These are phyloP conservation scores for Inonotus obliquus DNA, from an alignment of 1,284 basidiomycete species.

Conservation along the genomic window DNA sequence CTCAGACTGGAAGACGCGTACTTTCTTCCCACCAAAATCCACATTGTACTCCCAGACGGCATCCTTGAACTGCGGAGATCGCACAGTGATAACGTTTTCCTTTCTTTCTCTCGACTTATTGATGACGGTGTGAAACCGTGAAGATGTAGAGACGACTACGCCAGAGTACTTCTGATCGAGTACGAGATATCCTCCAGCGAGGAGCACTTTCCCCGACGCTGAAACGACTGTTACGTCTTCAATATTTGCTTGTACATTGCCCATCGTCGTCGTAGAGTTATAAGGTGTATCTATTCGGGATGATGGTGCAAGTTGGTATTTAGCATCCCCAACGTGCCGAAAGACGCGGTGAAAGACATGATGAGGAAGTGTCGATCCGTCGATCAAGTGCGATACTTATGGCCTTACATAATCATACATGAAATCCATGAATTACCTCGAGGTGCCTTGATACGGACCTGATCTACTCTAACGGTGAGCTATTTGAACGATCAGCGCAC, in stretches of 20 bases:
- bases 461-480: too few relatives aligned
- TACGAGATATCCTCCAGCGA: conserved; percentile 93
- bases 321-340: not conserved
- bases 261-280: conserved; percentile 1
- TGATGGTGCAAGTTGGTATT: not conserved
- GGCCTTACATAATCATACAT: too few relatives aligned
- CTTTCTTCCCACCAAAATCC: conserved; percentile 35
- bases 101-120: conserved; percentile 27
- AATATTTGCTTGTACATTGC: not conserved
- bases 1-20: conserved; percentile 41
- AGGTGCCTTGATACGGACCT: too few relatives aligned
- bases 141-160: conserved; percentile 85
- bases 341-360: not conserved
- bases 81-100: conserved; percentile 57
- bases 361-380: not conserved
- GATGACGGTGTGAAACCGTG: conserved; percentile 85
- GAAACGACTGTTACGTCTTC: conserved; percentile 61
- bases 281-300: not conserved
- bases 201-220: conserved; percentile 91
- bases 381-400: not conserved
- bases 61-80: conserved; percentile 86
- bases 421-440: too few relatives aligned
- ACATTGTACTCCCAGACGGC: conserved; percentile 79
- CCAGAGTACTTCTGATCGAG: conserved; percentile 83
- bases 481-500: too few relatives aligned